Base-by-base conservation (phyloP, 495 filamentous ascomycete species). In the Melanomma pulvis-pyrius region DNA sequence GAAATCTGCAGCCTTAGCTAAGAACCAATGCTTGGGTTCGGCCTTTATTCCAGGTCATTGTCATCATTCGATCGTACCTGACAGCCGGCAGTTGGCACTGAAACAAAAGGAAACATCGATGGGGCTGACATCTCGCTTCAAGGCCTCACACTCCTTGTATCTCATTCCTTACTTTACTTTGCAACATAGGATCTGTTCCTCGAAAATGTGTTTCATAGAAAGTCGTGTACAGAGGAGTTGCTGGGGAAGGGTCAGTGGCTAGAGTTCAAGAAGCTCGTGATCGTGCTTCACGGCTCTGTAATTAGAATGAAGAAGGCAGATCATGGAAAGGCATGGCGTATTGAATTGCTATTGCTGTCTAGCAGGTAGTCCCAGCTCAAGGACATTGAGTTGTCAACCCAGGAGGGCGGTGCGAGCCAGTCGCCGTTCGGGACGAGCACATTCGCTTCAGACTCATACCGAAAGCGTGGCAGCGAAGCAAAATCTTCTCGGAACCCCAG, bases 81-180 rank as follows among this genome's bases (percentile, higher is more conserved):
- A 26, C 9, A 44, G 39, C 3, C 30, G 30, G 30, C 30, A 34
- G 5, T 34, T 34, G 49, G 28, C 4, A 55, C 12, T 46, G 54
- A 57, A 32, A 46, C 36, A 57, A 28, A 32, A 44, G 15, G 54
- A 57, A 57, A 41, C 54, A 57, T 57, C n/a, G 17, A 32, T 19
- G 34, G 54, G 32, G 54, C 30, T 57, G 32, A 44, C 54, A 21
- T 6, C n/a, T 44, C 5, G 13, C 39, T 44, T 17, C 54, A 55
- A 30, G 21, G 52, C 19, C 2, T 41, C n/a, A 11, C 2, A 22
- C 26, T 57, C 54, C 36, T 41, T 24, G 4, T 39, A 41, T 57
- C 24, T 41, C 36, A 32, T 11, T 57, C 15, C 54, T 41, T 29
- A 30, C 34, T 24, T 24, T 5, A 21, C 41, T 1, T 44, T 41